Base-by-base conservation (phyloP, 2,329 filamentous ascomycete genomes). In the Clonostachys rhizophaga region DNA sequence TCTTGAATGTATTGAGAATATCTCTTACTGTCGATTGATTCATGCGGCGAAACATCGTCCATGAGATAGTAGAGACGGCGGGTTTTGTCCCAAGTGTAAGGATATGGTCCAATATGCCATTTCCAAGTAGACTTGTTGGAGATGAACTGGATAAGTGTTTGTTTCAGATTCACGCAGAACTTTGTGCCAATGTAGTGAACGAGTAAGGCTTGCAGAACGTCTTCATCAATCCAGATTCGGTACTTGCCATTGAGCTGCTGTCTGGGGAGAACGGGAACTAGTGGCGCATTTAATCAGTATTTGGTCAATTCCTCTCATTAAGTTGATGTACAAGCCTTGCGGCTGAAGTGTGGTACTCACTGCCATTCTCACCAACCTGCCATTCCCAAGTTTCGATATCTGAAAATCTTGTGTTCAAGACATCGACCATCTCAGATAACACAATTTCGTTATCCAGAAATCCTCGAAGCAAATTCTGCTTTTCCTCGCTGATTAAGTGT, bases 181-280 rank as follows among this genome's bases (percentile, higher is more conserved):
- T 54, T 55, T 18, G 60, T 53, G 6, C 68, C 68, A 34, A 72
- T 54, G 49, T 65, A 69, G 37, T 71, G 62, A 4, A 72, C 50
- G 7, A 73, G 59, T 13, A 73, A 60, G 3, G 67, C 63, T 45
- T 71, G 65, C 13, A 71, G 58, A 5, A 70, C 58, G 50, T 84
- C 79, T 46, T 72, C 69, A 48, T 72, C 67, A 66, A 80, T 78
- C 55, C 72, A 80, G 20, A 82, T 73, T 3, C 79, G 68, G 55
- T 83, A 83, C 41, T 69, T 62, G 53, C 70, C 70, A 55, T 65
- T 71, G 24, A 71, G 59, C 30, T 69, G 62, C 12, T 66, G 62
- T 14, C 69, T 63, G 55, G 65, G 61, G 9, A 73, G 50, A 42
- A 66, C 66, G 40, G 66, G 55, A 14, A 71, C 64, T 68, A 42